Evolutionary conservation across 116 monocot species (phyloP), one percentile per base, ranked within the genome.

Genomic region (Iris pallida): DNA sequence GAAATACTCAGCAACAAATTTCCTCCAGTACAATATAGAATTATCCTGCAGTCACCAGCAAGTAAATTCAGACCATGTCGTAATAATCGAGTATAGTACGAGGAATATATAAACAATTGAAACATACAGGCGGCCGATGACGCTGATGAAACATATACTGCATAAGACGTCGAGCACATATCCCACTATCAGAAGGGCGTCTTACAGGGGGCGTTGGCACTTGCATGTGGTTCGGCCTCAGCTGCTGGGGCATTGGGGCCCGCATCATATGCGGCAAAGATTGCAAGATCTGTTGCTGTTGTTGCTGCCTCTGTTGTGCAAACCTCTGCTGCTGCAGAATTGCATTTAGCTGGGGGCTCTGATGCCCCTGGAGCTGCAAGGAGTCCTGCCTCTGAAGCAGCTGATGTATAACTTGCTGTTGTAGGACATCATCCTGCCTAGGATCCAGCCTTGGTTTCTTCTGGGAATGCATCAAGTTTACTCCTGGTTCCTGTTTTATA

Each of bases 1-100:
- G 78, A 90, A 98, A 80, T 98, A 98, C 68, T 98, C 88, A 0
- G 69, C 55, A 19, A 90, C 90, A 81, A 98, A 86, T 69, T 98
- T 92, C 67, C 82, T 98, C 97, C 97, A 98, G 64, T 98, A 98
- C 16, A 75, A 42, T 72, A 98, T 90, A 16, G 81, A 77, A 59
- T 98, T 92, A 19, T 90, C 88, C 97, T 98, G 76, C 59, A 85
- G 47, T 6, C 15, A 59, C 53, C 7, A 47, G 30, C 7, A 59
- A 59, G 3, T 30, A 69, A 12, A 69, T 11, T 45, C n/a, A 65
- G 45, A 66, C 2, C 5, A 46, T 20, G 8, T 59, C 51, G 55
- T 68, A 71, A 17, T 55, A 65, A 7, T 61, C 16, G 58, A 59
- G 66, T 9, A 61, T 12, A 44, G 40, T 12, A 59, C 41, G 42